phyloP scores from a whole-genome alignment of 2,329 filamentous ascomycete genomes.

The Apiospora rasikravindrae region DNA sequence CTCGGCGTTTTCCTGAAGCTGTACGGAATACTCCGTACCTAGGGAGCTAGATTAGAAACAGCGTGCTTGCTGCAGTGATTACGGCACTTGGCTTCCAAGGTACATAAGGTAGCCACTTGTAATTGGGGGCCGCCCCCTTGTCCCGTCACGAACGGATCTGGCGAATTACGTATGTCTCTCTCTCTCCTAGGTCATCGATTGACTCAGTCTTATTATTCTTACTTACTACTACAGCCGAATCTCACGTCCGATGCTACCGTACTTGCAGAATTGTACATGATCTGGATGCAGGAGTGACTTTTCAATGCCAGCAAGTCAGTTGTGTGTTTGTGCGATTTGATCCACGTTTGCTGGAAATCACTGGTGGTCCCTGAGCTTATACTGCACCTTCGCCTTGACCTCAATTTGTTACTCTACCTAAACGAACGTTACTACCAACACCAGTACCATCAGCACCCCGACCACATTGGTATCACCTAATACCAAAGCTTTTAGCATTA shows the following conservation, averaged over 20 bases:
- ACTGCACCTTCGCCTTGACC: neutral
- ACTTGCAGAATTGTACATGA: neutral
- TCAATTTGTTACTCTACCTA: neutral
- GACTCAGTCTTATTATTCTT: neutral
- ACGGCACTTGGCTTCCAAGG: neutral
- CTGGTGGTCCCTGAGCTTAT: neutral
- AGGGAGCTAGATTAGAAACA: neutral
- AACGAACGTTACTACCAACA: neutral
- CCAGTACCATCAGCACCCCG: neutral
- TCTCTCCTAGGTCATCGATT: neutral
- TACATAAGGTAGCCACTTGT: neutral
- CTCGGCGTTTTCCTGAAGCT: neutral
- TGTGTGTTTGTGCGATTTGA: neutral
- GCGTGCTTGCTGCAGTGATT: neutral
- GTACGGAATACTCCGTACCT: neutral
- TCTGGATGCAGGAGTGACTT: neutral
- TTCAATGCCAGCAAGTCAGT: neutral
- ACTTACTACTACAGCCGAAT: neutral
- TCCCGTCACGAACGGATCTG: neutral
- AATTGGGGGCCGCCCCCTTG: neutral
- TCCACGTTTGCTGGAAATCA: neutral
- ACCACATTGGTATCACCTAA: neutral
- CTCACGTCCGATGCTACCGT: neutral
- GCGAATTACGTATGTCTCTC: constrained; percentile 1
- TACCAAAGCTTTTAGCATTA: neutral